A percentile compares a stretch with the other conserved stretches of the same genome.
Conservation (phyloP, 345 rosid genomes). For the Acer saccharum region DNA sequence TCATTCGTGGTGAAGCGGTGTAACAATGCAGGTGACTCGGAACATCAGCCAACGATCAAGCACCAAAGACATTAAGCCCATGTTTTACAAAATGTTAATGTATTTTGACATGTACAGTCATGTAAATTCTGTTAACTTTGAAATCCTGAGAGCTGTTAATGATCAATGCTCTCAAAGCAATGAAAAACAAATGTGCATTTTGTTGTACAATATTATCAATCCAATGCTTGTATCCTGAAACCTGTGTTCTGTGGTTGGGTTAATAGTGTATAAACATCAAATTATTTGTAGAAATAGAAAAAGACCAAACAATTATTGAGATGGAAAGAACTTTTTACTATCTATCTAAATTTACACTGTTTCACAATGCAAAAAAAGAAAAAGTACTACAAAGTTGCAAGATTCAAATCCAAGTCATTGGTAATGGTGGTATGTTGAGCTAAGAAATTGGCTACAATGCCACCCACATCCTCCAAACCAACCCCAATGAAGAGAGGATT, state of each 20-base stretch:
- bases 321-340: not conserved
- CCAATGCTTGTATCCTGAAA: not conserved
- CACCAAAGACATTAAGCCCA: constrained; percentile 40
- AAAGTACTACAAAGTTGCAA: not conserved
- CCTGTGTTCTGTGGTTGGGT: not conserved
- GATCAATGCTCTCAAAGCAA: not conserved
- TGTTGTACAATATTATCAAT: not conserved
- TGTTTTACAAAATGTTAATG: not conserved
- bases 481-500: constrained; percentile 66
- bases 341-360: not conserved
- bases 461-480: constrained; percentile 62
- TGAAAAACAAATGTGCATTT: not conserved
- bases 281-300: not conserved
- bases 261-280: not conserved
- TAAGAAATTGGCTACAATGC: constrained; percentile 51
- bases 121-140: not conserved
- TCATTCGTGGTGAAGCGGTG: constrained; percentile 64
- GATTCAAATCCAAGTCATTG: constrained; percentile 20
- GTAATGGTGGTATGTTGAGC: constrained; percentile 17
- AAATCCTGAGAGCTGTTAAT: not conserved
- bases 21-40: constrained; percentile 37
- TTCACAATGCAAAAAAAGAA: not conserved
- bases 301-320: not conserved
- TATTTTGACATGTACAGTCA: constrained; percentile 9
- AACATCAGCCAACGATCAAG: constrained; percentile 43